Percentiles rank a stretch among this genome's conserved stretches.
phyloP scores from a whole-genome alignment of 192 early-diverging fungal genomes.

The Mortierella hygrophila region DNA sequence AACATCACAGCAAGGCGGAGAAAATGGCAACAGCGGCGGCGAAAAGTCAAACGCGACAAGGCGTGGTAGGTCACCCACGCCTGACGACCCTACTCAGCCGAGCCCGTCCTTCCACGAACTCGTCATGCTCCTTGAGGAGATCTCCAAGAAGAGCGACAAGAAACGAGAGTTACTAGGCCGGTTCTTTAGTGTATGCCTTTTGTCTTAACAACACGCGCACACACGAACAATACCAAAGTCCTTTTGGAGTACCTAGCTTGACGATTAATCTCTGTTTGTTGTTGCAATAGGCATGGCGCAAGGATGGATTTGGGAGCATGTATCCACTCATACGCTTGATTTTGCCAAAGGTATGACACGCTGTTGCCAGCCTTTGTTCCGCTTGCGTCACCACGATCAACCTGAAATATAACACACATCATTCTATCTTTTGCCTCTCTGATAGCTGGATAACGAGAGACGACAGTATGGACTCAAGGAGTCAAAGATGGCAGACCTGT shows the following conservation, averaged over 20 bases:
- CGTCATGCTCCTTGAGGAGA: slow-evolving; percentile 49
- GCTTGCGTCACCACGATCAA: neutral
- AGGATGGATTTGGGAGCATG: slow-evolving; percentile 42
- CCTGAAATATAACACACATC: neutral
- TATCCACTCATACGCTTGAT: slow-evolving; percentile 55
- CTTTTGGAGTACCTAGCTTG: neutral
- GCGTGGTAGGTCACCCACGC: neutral
- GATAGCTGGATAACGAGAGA: slow-evolving; percentile 68
- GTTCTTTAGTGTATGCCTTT: slow-evolving; percentile 27
- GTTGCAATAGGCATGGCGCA: slow-evolving; percentile 34
- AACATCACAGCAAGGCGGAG: neutral
- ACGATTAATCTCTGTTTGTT: neutral
- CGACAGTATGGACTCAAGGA: slow-evolving; percentile 78
- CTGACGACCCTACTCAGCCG: slow-evolving; percentile 29
- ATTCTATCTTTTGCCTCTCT: neutral
- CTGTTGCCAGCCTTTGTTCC: neutral
- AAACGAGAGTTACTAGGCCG: slow-evolving; percentile 17
- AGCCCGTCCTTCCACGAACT: slow-evolving; percentile 49
- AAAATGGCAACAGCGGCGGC: neutral
- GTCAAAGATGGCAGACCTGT: slow-evolving; percentile 71
- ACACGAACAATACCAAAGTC: neutral
- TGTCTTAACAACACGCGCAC: neutral
- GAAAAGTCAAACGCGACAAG: neutral
- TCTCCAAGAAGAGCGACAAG: slow-evolving; percentile 26
- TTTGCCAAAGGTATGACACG: slow-evolving; percentile 40